Evolutionary conservation across 208 protist species (phyloP).

Genomic region (Herpetomonas tarakana): DNA sequence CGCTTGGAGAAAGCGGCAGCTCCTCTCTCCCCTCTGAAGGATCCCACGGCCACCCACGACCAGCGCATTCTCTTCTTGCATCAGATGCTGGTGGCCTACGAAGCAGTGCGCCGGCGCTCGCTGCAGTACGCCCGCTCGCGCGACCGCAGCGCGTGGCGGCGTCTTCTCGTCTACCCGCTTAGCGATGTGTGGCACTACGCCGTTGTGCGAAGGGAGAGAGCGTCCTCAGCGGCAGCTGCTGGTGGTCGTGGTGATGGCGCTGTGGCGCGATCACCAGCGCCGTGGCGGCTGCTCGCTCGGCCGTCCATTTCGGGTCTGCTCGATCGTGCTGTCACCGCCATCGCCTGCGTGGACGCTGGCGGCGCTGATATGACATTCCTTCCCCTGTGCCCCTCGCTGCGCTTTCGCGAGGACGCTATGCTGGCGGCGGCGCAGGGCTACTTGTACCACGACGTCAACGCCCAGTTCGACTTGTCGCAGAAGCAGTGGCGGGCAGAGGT

Average conservation of each 20-base stretch:
- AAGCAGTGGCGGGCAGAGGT: constrained; percentile 16
- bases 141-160: constrained; percentile 38
- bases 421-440: constrained; percentile 21
- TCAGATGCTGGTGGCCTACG: constrained; percentile 56
- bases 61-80: constrained; percentile 36
- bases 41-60: constrained; percentile 10
- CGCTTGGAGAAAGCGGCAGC: constrained; percentile 60
- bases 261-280: not conserved
- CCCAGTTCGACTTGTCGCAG: constrained; percentile 17
- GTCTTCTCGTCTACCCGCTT: constrained; percentile 41
- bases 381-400: constrained; percentile 53
- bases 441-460: constrained; percentile 31
- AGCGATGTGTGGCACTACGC: constrained; percentile 53
- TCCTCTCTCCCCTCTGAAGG: constrained; percentile 26
- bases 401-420: constrained; percentile 45
- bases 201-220: constrained; percentile 24
- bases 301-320: not conserved
- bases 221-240: no score
- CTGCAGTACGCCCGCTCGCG: constrained; percentile 67
- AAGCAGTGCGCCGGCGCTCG: constrained; percentile 40
- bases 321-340: constrained; percentile 1
- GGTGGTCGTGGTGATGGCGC: not conserved
- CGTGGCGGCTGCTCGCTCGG: not conserved
- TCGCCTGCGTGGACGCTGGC: constrained; percentile 10
- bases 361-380: constrained; percentile 6